Evolutionary conservation across 2,329 filamentous ascomycete species (phyloP).

Genomic region (Epichloe coenophiala): DNA sequence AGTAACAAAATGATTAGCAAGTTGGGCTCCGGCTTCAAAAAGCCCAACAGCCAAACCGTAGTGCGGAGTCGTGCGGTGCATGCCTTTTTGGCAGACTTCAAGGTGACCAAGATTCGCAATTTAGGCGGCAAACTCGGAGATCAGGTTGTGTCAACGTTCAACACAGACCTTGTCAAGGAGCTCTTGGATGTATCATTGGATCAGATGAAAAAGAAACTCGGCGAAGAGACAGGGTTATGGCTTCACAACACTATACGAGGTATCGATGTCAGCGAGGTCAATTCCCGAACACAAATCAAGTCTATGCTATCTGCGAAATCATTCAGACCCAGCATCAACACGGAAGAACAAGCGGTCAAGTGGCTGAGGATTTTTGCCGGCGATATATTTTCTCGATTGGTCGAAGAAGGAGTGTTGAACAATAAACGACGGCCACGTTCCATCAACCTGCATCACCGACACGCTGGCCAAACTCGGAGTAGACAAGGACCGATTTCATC

Average conservation of each 20-base stretch:
- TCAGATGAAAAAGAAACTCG: conserved; percentile 63
- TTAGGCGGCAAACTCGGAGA: conserved; percentile 92
- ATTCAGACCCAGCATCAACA: conserved; percentile 73
- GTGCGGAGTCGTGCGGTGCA: conserved; percentile 72
- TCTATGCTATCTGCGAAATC: conserved; percentile 96
- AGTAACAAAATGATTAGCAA: conserved; percentile 94
- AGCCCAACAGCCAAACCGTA: conserved; percentile 91
- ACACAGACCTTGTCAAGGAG: conserved; percentile 66
- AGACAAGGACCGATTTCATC: conserved; percentile 64
- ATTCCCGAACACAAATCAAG: conserved; percentile 83
- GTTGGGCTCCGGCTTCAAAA: conserved; percentile 79
- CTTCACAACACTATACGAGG: conserved; percentile 75
- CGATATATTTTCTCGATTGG: conserved; percentile 78
- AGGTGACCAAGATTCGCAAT: conserved; percentile 89
- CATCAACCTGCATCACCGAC: conserved; percentile 71
- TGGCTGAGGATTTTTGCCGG: conserved; percentile 89
- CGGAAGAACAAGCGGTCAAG: conserved; percentile 59
- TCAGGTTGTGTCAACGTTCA: conserved; percentile 67
- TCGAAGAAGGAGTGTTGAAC: conserved; percentile 82
- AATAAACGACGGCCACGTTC: conserved; percentile 77
- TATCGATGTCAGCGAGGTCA: conserved; percentile 78
- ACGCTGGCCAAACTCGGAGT: conserved; percentile 60
- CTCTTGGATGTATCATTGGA: conserved; percentile 60
- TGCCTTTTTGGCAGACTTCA: conserved; percentile 70
- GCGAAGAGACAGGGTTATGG: conserved; percentile 77